A percentile compares a stretch with the other conserved stretches of the same genome.
Conservation (phyloP, 2,329 filamentous ascomycete species). For the Coleophoma cylindrospora region DNA sequence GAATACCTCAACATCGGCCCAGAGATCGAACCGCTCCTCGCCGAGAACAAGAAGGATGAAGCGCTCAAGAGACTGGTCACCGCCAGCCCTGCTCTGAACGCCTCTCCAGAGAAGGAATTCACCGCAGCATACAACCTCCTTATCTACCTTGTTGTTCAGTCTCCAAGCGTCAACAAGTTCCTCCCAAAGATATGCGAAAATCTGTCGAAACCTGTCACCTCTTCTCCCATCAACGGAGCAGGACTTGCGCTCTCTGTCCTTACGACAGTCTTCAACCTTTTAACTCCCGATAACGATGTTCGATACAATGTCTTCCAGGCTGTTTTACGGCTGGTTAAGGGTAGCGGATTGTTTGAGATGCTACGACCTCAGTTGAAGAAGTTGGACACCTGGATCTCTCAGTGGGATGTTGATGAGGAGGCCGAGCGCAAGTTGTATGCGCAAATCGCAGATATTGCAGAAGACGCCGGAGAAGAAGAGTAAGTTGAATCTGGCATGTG, state of each 20-base stretch:
- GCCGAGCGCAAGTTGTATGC: conserved; percentile 82
- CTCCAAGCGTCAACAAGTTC: conserved; percentile 78
- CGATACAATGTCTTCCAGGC: conserved; percentile 89
- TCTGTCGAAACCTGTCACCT: conserved; percentile 79
- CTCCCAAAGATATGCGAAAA: conserved; percentile 85
- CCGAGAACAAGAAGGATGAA: conserved; percentile 72
- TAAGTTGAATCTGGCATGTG: conserved; percentile 37
- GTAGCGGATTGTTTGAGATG: conserved; percentile 72
- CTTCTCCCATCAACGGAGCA: conserved; percentile 79
- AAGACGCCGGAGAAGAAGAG: conserved; percentile 72
- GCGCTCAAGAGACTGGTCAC: conserved; percentile 85
- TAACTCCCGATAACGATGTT: conserved; percentile 69
- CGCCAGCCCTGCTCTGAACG: conserved; percentile 71
- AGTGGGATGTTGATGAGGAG: conserved; percentile 79
- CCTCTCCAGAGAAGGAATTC: conserved; percentile 92
- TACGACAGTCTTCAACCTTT: conserved; percentile 94
- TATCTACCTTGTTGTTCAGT: conserved; percentile 86
- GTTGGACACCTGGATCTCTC: conserved; percentile 73
- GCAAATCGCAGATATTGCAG: conserved; percentile 74
- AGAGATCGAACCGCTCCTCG: conserved; percentile 68
- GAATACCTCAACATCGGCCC: conserved; percentile 78
- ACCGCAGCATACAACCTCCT: conserved; percentile 95
- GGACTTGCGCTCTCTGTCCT: conserved; percentile 85
- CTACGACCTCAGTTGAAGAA: conserved; percentile 79
- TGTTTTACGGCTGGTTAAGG: conserved; percentile 78